Evolutionary conservation across 176 grass and related monocot species (phyloP).

Genomic region (Hyparrhenia diplandra): DNA sequence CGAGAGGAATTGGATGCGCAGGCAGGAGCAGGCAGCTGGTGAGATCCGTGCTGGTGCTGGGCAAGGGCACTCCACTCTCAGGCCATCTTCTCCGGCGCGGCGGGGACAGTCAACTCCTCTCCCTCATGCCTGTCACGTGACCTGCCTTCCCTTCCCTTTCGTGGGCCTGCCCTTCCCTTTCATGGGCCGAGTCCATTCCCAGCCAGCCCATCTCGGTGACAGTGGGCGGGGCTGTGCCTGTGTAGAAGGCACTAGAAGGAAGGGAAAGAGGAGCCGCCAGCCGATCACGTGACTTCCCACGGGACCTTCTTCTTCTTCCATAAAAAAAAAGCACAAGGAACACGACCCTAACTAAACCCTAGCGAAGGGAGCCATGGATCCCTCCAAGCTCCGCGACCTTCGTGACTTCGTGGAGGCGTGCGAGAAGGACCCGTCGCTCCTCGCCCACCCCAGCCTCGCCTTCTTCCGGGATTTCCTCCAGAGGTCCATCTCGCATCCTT

Average conservation of each 20-base stretch:
- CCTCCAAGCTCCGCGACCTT: slow-evolving; percentile 54
- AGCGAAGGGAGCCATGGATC: slow-evolving; percentile 41
- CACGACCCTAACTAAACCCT: neutral
- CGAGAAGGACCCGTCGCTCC: slow-evolving; percentile 66
- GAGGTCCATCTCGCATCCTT: neutral
- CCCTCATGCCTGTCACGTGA: neutral
- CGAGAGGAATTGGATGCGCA: neutral
- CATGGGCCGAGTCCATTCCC: no score
- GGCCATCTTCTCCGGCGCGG: neutral
- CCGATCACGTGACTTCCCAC: no score
- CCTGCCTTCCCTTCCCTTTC: neutral
- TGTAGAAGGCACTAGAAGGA: neutral
- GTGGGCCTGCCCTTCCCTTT: neutral
- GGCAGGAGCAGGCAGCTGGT: neutral
- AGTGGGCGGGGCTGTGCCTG: neutral
- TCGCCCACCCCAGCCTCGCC: slow-evolving; percentile 67
- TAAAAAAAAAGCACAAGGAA: neutral
- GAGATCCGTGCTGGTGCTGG: neutral
- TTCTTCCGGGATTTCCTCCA: slow-evolving; percentile 92
- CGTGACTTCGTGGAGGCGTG: slow-evolving; percentile 66
- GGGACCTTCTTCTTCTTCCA: no score
- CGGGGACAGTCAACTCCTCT: neutral
- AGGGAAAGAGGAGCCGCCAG: no score
- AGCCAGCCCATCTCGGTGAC: neutral
- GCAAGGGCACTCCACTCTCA: neutral